Evolutionary conservation across 2,329 filamentous ascomycete species (phyloP).

Genomic region (Hymenotorrendiella dingleyae): DNA sequence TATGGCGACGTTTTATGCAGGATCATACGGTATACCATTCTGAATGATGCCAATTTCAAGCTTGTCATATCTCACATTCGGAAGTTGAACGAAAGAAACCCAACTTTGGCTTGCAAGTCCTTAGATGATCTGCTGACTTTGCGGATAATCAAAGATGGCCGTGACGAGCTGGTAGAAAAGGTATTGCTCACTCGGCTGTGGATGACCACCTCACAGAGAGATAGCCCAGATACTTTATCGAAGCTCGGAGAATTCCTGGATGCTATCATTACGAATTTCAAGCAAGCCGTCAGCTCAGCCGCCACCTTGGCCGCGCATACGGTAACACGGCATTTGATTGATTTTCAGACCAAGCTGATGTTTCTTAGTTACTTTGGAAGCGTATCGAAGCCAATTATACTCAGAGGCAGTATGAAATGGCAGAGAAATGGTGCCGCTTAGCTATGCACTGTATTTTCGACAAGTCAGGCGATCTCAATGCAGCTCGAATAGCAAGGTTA

Average conservation of each 20-base stretch:
- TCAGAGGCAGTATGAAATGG: slow-evolving; percentile 45
- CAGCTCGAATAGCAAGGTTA: slow-evolving; percentile 62
- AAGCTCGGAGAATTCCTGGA: slow-evolving; percentile 39
- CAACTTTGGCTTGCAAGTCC: slow-evolving; percentile 41
- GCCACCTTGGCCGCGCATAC: slow-evolving; percentile 64
- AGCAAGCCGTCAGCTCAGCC: slow-evolving; percentile 46
- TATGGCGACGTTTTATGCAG: slow-evolving; percentile 50
- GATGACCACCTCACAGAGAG: slow-evolving; percentile 50
- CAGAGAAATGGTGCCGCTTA: slow-evolving; percentile 66
- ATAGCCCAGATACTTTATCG: slow-evolving; percentile 30
- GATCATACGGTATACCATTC: slow-evolving; percentile 54
- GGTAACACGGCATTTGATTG: too few relatives aligned
- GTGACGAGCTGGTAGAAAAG: slow-evolving; percentile 61
- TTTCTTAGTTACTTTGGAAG: slow-evolving; percentile 71
- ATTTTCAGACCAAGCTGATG: too few relatives aligned
- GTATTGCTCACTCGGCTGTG: slow-evolving; percentile 62
- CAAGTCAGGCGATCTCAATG: slow-evolving; percentile 59
- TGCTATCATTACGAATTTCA: slow-evolving; percentile 39
- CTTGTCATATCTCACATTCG: slow-evolving; percentile 62
- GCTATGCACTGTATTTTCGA: slow-evolving; percentile 63
- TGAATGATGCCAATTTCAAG: slow-evolving; percentile 59
- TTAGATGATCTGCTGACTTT: slow-evolving; percentile 59
- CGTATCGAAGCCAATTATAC: slow-evolving; percentile 55
- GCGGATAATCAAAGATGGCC: slow-evolving; percentile 46
- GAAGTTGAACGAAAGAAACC: slow-evolving; percentile 52